Evolutionary conservation across 768 basidiomycete genomes (phyloP).

Genomic region (Boletellus sp.): DNA sequence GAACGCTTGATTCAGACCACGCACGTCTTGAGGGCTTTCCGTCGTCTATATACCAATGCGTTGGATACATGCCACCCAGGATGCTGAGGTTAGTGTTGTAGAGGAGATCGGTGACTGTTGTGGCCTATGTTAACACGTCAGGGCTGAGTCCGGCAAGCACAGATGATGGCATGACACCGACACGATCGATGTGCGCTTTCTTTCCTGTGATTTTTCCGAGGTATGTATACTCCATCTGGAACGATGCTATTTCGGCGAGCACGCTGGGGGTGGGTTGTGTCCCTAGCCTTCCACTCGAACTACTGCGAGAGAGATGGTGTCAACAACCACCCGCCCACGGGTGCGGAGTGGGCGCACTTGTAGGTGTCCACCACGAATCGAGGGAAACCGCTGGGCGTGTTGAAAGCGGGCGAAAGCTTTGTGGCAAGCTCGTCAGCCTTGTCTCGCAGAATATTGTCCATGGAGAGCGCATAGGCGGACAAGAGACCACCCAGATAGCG

Average conservation of each 20-base stretch:
- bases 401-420: conserved; percentile 70
- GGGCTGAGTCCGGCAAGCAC: not conserved
- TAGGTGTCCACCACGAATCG: conserved; percentile 64
- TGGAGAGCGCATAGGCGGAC: conserved; percentile 75
- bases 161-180: conserved; percentile 25
- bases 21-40: conserved; percentile 47
- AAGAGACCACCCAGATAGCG: conserved; percentile 87
- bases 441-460: conserved; percentile 55
- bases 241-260: conserved; percentile 78
- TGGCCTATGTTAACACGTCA: conserved; percentile 35
- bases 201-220: conserved; percentile 76
- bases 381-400: conserved; percentile 68
- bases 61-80: conserved; percentile 64
- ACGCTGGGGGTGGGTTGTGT: conserved; percentile 37
- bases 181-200: conserved; percentile 54
- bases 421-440: conserved; percentile 77
- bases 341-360: conserved; percentile 36
- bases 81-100: conserved; percentile 40
- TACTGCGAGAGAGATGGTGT: not conserved
- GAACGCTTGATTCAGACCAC: conserved; percentile 16
- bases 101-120: conserved; percentile 47
- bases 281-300: not conserved
- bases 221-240: conserved; percentile 84
- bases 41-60: conserved; percentile 48
- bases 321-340: not conserved